Evolutionary conservation across 148 eudicot species (phyloP).

Genomic region (Rhododendron vialii): DNA sequence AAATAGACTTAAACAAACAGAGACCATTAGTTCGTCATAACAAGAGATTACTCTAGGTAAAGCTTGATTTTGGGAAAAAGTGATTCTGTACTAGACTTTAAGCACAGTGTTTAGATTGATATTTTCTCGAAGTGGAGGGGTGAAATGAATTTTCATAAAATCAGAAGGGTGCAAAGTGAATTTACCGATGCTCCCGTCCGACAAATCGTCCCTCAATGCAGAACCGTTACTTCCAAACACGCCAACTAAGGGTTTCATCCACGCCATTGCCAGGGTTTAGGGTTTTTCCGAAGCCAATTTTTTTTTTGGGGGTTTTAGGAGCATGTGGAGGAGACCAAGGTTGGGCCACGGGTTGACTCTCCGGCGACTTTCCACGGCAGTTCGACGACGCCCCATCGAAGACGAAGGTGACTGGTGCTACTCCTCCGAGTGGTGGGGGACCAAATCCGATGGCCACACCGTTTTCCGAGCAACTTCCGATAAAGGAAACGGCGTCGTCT

Average conservation of each 20-base stretch:
- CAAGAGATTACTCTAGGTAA: not conserved
- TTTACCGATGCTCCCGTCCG: not conserved
- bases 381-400: slow-evolving; percentile 22
- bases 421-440: slow-evolving; percentile 84
- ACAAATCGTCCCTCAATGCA: too few species aligned
- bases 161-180: not conserved
- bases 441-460: slow-evolving; percentile 30
- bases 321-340: slow-evolving; percentile 24
- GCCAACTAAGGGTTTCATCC: not conserved
- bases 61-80: not conserved
- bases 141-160: not conserved
- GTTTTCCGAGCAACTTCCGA: slow-evolving; percentile 38
- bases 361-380: slow-evolving; percentile 42
- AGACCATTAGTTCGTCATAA: too few species aligned
- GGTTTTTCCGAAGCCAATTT: not conserved
- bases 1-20: too few species aligned
- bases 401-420: slow-evolving; percentile 94
- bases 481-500: slow-evolving; percentile 83
- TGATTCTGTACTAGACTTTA: not conserved
- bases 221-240: not conserved
- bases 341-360: slow-evolving; percentile 9
- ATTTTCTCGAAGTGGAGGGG: not conserved
- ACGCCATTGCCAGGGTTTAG: not conserved
- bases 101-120: not conserved
- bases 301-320: not conserved